Conservation (phyloP, 805 yeast species). For the Kluyveromyces aestuarii region DNA sequence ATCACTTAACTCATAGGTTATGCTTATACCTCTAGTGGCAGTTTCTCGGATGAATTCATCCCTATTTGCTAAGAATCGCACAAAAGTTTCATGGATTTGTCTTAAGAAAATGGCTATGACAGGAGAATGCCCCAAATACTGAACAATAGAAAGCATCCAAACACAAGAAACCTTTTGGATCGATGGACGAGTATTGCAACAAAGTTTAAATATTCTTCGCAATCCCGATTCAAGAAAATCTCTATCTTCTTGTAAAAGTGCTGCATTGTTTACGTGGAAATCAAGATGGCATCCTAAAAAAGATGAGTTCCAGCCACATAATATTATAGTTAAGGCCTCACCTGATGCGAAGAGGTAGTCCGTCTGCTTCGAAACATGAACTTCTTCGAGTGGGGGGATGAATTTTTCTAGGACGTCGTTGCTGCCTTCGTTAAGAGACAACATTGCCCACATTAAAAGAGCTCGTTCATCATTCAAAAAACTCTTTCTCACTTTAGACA, state of each 20-base stretch:
- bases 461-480: constrained; percentile 54
- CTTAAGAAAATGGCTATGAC: constrained; percentile 36
- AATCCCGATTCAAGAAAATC: constrained; percentile 31
- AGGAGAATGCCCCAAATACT: constrained; percentile 50
- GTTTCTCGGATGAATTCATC: constrained; percentile 89
- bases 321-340: constrained; percentile 66
- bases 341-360: constrained; percentile 75
- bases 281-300: constrained; percentile 46
- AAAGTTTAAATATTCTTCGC: constrained; percentile 40
- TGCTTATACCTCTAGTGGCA: constrained; percentile 79
- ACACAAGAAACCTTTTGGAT: constrained; percentile 70
- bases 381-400: constrained; percentile 42
- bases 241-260: constrained; percentile 3
- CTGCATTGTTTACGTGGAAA: constrained; percentile 28
- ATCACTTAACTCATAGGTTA: constrained; percentile 73
- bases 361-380: constrained; percentile 59
- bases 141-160: constrained; percentile 76
- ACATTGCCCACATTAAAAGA: constrained; percentile 43
- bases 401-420: constrained; percentile 26
- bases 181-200: constrained; percentile 61
- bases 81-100: constrained; percentile 64
- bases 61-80: constrained; percentile 67
- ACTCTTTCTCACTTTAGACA: constrained; percentile 23
- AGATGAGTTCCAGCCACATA: constrained; percentile 68
- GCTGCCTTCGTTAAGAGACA: constrained; percentile 36